Percentiles rank a stretch among this genome's conserved stretches.
Evolutionary conservation across 805 yeast genomes (phyloP).

Genomic region (Metschnikowia koreensis): DNA sequence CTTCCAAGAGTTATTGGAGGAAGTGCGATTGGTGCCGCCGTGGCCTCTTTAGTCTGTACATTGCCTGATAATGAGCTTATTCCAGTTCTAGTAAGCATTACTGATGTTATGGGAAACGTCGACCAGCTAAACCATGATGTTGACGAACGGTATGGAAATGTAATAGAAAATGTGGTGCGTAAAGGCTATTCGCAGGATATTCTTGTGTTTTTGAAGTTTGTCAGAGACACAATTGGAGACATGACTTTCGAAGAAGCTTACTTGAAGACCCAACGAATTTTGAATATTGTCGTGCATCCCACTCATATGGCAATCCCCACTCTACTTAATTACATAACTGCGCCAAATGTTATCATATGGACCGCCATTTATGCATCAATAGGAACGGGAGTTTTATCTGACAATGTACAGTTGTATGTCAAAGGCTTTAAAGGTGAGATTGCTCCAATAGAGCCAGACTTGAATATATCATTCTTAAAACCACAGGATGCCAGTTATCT

Average conservation of each 20-base stretch:
- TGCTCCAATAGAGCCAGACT: conserved; percentile 48
- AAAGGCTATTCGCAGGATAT: conserved; percentile 89
- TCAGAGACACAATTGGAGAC: conserved; percentile 70
- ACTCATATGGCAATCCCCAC: conserved; percentile 67
- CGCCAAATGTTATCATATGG: conserved; percentile 88
- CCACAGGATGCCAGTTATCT: conserved; percentile 46
- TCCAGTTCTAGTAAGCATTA: conserved; percentile 39
- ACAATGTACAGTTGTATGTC: conserved; percentile 54
- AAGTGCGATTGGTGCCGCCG: conserved; percentile 90
- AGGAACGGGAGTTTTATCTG: conserved; percentile 65
- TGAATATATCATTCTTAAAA: conserved; percentile 41
- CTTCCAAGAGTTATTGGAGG: conserved; percentile 88
- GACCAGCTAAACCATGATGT: conserved; percentile 52
- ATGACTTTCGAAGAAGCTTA: conserved; percentile 93
- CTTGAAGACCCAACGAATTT: conserved; percentile 68
- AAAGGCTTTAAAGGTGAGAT: conserved; percentile 61
- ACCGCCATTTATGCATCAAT: conserved; percentile 80
- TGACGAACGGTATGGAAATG: conserved; percentile 60
- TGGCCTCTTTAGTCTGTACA: conserved; percentile 82
- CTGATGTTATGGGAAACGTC: conserved; percentile 42
- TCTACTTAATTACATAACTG: conserved; percentile 80
- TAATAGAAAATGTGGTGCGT: conserved; percentile 69
- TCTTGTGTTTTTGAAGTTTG: conserved; percentile 73
- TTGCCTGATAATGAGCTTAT: conserved; percentile 63
- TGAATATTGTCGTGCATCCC: conserved; percentile 86